Evolutionary conservation across 495 filamentous ascomycete genomes (phyloP).

Genomic region (Podospora conica): DNA sequence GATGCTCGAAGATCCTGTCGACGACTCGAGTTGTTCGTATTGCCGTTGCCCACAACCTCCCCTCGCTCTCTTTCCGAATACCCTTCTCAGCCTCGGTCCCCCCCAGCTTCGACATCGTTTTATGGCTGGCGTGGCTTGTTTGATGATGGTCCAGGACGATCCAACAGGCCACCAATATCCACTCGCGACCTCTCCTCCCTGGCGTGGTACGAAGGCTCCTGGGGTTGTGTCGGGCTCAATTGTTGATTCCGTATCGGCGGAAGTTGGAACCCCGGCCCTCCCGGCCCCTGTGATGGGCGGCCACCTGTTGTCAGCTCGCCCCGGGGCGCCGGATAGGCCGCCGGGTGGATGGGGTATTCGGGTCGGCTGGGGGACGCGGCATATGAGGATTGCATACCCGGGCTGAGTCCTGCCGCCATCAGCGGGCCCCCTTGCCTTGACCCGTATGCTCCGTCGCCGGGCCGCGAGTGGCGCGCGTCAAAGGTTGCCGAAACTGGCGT

Average conservation of each 20-base stretch:
- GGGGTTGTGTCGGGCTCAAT: conserved; percentile 23
- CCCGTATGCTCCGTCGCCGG: conserved; percentile 32
- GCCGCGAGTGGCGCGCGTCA: conserved; percentile 33
- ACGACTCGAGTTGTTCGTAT: neutral
- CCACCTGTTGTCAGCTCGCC: conserved; percentile 34
- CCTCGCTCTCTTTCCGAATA: neutral
- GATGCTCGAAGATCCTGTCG: neutral
- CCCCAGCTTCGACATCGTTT: neutral
- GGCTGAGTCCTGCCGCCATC: conserved; percentile 26
- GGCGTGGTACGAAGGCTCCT: conserved; percentile 21
- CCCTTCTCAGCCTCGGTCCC: neutral
- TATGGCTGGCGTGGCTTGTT: conserved; percentile 11
- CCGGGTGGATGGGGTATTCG: conserved; percentile 34
- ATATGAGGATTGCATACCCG: conserved; percentile 31
- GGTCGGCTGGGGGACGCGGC: conserved; percentile 32
- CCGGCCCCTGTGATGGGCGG: conserved; percentile 31
- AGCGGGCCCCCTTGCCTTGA: conserved; percentile 27
- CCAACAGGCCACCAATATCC: conserved; percentile 50
- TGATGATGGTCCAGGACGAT: conserved; percentile 36
- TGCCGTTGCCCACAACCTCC: neutral
- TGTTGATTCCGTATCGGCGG: conserved; percentile 47
- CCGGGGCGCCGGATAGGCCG: conserved; percentile 41
- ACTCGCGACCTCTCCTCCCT: conserved; percentile 46
- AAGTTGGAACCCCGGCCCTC: conserved; percentile 44
- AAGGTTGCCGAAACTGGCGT: conserved; percentile 39